phyloP scores from a whole-genome alignment of 345 rosid genomes.

The Psidium friedrichsthalianum region DNA sequence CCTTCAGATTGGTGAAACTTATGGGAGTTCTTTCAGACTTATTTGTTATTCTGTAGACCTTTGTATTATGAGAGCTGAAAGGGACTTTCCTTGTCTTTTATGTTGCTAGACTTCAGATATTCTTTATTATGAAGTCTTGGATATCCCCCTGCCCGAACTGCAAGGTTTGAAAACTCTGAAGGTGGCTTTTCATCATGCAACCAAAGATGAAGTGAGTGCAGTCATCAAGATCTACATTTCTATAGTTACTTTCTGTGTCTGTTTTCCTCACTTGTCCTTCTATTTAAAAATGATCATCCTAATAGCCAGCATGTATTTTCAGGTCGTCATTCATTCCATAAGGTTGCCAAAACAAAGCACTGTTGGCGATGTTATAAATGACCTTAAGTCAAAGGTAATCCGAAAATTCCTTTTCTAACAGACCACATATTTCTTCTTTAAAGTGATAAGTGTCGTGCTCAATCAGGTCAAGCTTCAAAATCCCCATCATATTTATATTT shows the following conservation, averaged over 20 bases:
- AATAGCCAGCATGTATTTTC: conserved; percentile 3
- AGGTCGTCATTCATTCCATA: conserved; percentile 53
- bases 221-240: neutral
- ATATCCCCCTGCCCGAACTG: conserved; percentile 70
- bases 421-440: neutral
- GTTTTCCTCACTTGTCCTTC: neutral
- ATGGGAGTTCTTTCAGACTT: neutral
- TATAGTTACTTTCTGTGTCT: conserved; percentile 8
- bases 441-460: neutral
- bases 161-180: conserved; percentile 62
- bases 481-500: neutral
- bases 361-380: conserved; percentile 60
- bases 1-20: neutral
- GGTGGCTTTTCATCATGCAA: conserved; percentile 65
- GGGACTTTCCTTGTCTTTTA: neutral
- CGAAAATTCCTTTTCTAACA: neutral
- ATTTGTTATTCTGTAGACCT: neutral
- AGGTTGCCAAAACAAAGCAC: conserved; percentile 66
- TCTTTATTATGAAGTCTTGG: conserved; percentile 68
- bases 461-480: neutral
- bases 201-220: conserved; percentile 50
- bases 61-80: conserved; percentile 1
- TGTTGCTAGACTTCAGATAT: conserved; percentile 52
- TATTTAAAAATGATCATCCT: conserved; percentile 2
- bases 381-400: conserved; percentile 52